Conservation (phyloP, 2,329 filamentous ascomycete genomes). For the Pseudopyricularia cyperi region DNA sequence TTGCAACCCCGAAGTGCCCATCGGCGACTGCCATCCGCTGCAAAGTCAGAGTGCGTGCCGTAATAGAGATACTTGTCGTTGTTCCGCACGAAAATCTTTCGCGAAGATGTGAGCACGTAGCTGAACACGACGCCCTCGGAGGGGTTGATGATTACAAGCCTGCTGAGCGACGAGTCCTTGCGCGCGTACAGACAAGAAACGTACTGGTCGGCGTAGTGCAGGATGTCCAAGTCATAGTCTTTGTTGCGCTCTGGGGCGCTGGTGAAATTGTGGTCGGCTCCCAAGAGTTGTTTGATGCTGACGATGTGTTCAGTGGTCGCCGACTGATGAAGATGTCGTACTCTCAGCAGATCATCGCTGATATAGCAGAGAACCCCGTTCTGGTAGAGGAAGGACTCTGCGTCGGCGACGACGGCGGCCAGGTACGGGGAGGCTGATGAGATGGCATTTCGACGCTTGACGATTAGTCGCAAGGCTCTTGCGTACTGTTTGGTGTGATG, state of each 20-base stretch:
- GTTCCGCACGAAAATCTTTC: conserved; percentile 56
- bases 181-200: conserved; percentile 43
- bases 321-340: conserved; percentile 43
- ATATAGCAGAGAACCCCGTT: conserved; percentile 55
- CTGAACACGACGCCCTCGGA: conserved; percentile 25
- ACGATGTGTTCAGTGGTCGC: conserved; percentile 40
- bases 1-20: conserved; percentile 49
- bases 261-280: not conserved
- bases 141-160: conserved; percentile 39
- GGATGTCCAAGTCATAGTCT: conserved; percentile 34
- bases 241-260: conserved; percentile 9
- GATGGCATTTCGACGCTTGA: conserved; percentile 47
- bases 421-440: conserved; percentile 49
- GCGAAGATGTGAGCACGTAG: conserved; percentile 27
- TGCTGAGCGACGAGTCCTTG: conserved; percentile 22
- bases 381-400: conserved; percentile 47
- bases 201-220: conserved; percentile 44
- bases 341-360: conserved; percentile 32
- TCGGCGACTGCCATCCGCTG: conserved; percentile 40
- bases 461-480: conserved; percentile 42
- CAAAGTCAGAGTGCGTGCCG: conserved; percentile 46
- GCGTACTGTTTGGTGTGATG: conserved; percentile 24
- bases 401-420: conserved; percentile 44
- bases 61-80: conserved; percentile 48
- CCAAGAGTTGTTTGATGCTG: conserved; percentile 31